Conservation (phyloP, 2,329 filamentous ascomycete genomes). For the Pseudocercospora fijiensis region DNA sequence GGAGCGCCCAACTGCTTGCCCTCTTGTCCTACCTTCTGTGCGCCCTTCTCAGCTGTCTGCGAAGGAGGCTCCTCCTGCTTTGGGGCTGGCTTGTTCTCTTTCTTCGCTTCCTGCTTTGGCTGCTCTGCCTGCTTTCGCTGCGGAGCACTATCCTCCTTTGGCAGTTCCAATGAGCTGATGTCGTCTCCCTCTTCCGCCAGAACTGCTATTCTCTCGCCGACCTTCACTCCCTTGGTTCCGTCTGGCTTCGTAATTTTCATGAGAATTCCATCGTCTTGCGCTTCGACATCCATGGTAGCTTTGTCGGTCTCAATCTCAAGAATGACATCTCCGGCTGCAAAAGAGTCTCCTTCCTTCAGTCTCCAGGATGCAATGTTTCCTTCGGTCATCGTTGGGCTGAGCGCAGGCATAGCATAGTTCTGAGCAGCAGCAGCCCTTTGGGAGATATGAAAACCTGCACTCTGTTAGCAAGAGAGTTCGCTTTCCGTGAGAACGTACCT, state of each 20-base stretch:
- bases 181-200: conserved; percentile 81
- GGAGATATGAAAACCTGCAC: conserved; percentile 31
- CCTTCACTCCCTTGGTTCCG: conserved; percentile 72
- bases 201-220: conserved; percentile 79
- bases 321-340: conserved; percentile 78
- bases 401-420: conserved; percentile 87
- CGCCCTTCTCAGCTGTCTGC: conserved; percentile 14
- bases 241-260: conserved; percentile 77
- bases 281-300: conserved; percentile 92
- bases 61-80: conserved; percentile 14
- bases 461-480: conserved; percentile 11
- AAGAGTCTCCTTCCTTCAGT: conserved; percentile 82
- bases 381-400: conserved; percentile 92
- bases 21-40: conserved; percentile 14
- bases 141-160: conserved; percentile 58
- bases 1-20: conserved; percentile 45
- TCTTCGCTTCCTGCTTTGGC: conserved; percentile 19
- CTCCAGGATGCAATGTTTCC: conserved; percentile 84
- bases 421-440: conserved; percentile 63
- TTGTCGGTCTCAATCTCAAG: conserved; percentile 94
- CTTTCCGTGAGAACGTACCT: conserved; percentile 24
- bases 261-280: conserved; percentile 82
- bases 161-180: conserved; percentile 69
- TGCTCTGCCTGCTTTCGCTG: conserved; percentile 18
- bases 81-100: conserved; percentile 17